These are phyloP conservation scores for Fusarium humuli DNA, from an alignment of 2,329 filamentous ascomycete species.

Conservation along the genomic window DNA sequence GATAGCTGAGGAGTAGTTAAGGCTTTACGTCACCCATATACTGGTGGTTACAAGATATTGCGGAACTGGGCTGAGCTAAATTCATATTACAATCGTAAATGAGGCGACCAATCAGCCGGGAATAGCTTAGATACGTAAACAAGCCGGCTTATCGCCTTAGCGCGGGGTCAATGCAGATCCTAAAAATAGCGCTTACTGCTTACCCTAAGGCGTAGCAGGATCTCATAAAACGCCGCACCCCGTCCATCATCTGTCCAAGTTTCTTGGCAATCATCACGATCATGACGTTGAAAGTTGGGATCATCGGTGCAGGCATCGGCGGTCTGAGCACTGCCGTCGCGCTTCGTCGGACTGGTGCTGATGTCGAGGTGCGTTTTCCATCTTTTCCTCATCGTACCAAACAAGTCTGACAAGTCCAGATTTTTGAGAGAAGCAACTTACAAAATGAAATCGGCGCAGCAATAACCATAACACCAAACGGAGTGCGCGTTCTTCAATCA, in stretches of 20 bases:
- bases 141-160: not conserved
- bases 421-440: conserved; percentile 1
- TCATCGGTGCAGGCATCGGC: not conserved
- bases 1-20: too few species aligned
- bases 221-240: not conserved
- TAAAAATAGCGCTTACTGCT: not conserved
- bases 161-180: not conserved
- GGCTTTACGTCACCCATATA: too few species aligned
- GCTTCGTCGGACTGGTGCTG: not conserved
- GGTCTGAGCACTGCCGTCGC: not conserved
- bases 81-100: too few species aligned
- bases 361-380: too few species aligned
- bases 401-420: not conserved
- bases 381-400: too few species aligned
- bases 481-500: not conserved
- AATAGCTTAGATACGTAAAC: too few species aligned
- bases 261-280: not conserved
- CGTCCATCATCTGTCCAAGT: rapidly evolving
- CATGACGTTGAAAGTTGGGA: not conserved
- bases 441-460: conserved; percentile 8
- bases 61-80: too few species aligned
- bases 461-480: not conserved
- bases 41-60: too few species aligned
- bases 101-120: too few species aligned
- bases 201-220: not conserved